Conservation (phyloP, 2,329 filamentous ascomycete species). For the Cercospora sesami region DNA sequence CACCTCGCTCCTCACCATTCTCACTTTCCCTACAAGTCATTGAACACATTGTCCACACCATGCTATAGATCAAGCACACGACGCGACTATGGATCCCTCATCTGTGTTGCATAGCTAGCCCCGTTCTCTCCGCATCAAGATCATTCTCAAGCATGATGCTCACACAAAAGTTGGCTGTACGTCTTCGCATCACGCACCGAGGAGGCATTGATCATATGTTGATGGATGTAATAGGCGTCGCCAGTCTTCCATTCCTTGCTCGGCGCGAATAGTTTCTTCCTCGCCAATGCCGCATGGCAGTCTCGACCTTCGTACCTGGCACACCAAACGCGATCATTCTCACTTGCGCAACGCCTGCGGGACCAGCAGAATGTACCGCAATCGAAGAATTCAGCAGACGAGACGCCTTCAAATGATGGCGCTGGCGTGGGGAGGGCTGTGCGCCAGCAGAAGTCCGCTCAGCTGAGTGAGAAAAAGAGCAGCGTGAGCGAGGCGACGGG, state of each 20-base stretch:
- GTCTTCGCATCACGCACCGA: conserved; percentile 13
- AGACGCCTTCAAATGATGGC: conserved; percentile 4
- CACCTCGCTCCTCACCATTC: background rate
- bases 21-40: conserved; percentile 3
- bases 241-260: conserved; percentile 37
- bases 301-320: conserved; percentile 33
- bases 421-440: background rate
- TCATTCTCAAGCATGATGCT: conserved; percentile 28
- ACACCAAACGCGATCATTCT: conserved; percentile 26
- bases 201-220: conserved; percentile 6
- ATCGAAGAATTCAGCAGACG: conserved; percentile 15
- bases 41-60: conserved; percentile 8
- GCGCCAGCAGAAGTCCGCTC: conserved; percentile 15
- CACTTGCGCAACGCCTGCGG: conserved; percentile 23
- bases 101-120: conserved; percentile 8
- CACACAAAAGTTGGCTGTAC: conserved; percentile 33
- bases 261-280: conserved; percentile 37
- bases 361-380: conserved; percentile 19
- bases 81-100: conserved; percentile 11
- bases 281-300: conserved; percentile 39
- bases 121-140: background rate
- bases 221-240: conserved; percentile 29
- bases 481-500: conserved; percentile 18
- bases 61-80: conserved; percentile 1
- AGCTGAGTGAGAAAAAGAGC: conserved; percentile 18